Evolutionary conservation across 2,329 filamentous ascomycete genomes (phyloP).

Genomic region (Davidsoniella neocaledoniae): DNA sequence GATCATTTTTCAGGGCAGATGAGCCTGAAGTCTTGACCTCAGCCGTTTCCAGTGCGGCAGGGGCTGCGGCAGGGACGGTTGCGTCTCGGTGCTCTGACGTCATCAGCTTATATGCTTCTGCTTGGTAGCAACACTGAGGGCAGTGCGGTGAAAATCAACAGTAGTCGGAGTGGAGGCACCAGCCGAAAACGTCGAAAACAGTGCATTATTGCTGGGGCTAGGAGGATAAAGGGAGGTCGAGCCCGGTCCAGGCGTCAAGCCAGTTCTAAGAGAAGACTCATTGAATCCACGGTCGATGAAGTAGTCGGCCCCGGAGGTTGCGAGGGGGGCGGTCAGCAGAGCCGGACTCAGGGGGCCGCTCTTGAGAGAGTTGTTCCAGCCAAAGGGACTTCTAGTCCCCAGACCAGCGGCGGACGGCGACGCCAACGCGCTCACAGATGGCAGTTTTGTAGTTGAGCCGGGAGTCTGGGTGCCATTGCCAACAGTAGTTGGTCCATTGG

Average conservation of each 20-base stretch:
- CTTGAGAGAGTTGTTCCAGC: constrained; percentile 51
- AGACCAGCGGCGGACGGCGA: constrained; percentile 59
- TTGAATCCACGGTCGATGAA: constrained; percentile 85
- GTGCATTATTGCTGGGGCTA: constrained; percentile 69
- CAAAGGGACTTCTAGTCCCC: constrained; percentile 9
- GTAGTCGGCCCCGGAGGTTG: constrained; percentile 72
- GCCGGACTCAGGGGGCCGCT: constrained; percentile 90
- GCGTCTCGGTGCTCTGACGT: constrained; percentile 10
- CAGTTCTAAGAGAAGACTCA: constrained; percentile 83
- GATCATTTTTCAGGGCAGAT: constrained; percentile 39
- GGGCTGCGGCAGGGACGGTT: constrained; percentile 3
- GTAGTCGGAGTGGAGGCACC: constrained; percentile 79
- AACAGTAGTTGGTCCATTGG: constrained; percentile 31
- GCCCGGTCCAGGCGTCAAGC: constrained; percentile 82
- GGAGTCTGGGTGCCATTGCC: constrained; percentile 44
- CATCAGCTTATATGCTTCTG: constrained; percentile 26
- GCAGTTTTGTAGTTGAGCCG: constrained; percentile 59
- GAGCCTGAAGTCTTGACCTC: constrained; percentile 20
- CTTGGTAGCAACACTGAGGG: constrained; percentile 61
- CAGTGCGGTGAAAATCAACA: constrained; percentile 86
- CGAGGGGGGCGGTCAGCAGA: constrained; percentile 85
- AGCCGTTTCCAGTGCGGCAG: constrained; percentile 37
- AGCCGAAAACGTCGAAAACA: constrained; percentile 54
- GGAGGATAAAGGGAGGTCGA: constrained; percentile 75
- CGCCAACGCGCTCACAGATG: constrained; percentile 76